Evolutionary conservation across 257 asterid species (phyloP).

Genomic region (Buddleja alternifolia): DNA sequence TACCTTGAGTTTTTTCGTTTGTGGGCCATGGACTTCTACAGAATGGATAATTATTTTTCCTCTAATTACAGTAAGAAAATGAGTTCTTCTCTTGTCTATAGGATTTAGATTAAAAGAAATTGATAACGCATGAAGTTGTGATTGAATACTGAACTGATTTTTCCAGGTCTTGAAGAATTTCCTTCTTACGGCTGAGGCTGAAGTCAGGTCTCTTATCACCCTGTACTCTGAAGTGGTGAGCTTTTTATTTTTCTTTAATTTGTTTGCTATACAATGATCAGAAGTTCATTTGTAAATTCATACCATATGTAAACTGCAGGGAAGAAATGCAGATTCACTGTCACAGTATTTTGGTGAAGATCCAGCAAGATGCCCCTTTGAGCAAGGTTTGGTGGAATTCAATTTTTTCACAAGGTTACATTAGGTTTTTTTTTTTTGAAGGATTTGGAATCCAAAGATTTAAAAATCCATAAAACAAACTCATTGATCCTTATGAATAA

Average conservation of each 20-base stretch:
- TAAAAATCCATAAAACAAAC: no score
- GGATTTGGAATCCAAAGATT: no score
- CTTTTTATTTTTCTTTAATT: neutral
- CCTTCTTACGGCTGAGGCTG: conserved; percentile 90
- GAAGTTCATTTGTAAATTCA: conserved; percentile 20
- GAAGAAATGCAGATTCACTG: conserved; percentile 94
- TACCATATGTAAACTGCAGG: conserved; percentile 53
- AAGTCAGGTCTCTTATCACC: conserved; percentile 88
- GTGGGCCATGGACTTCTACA: no score
- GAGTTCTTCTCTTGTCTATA: no score
- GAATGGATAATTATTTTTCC: no score
- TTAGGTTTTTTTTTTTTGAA: no score
- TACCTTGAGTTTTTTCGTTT: no score
- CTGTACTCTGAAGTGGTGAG: conserved; percentile 97
- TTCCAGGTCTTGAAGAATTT: conserved; percentile 81
- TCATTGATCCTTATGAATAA: no score
- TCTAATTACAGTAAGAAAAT: no score
- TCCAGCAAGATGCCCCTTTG: conserved; percentile 98
- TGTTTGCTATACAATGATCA: conserved; percentile 3
- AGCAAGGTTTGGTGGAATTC: conserved; percentile 68
- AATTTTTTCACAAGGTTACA: neutral
- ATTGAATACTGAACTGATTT: conserved; percentile 31
- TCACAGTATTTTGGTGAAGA: conserved; percentile 97
- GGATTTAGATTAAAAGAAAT: no score
- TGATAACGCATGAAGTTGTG: neutral